These are phyloP conservation scores for Aspergillus pseudoterreus DNA, from an alignment of 2,329 filamentous ascomycete genomes.

Conservation along the genomic window DNA sequence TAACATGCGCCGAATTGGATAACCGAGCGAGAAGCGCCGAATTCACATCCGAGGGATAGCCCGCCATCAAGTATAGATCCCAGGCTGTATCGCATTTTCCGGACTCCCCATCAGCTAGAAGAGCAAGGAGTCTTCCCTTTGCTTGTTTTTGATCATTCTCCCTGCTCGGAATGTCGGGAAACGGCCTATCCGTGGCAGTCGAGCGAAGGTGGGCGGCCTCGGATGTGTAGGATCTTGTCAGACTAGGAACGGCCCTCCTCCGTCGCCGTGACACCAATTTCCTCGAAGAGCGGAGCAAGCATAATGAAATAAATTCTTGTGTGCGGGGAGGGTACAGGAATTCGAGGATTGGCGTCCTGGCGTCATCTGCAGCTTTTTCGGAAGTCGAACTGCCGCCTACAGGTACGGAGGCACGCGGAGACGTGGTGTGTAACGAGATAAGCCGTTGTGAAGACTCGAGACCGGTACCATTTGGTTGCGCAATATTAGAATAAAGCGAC, in stretches of 20 bases:
- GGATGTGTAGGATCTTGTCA: conserved; percentile 26
- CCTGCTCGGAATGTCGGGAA: conserved; percentile 4
- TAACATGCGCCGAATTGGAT: conserved; percentile 36
- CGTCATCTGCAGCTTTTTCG: conserved; percentile 14
- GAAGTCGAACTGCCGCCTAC: conserved; percentile 8
- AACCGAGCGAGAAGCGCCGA: conserved; percentile 29
- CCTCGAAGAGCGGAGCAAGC: conserved; percentile 21
- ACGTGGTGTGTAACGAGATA: conserved; percentile 24
- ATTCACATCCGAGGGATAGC: conserved; percentile 22
- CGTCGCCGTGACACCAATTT: conserved; percentile 23
- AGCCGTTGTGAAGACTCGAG: conserved; percentile 33
- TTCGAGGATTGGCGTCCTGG: conserved; percentile 29
- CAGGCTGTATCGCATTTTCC: conserved; percentile 39
- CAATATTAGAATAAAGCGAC: conserved; percentile 34
- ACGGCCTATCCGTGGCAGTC: conserved; percentile 5
- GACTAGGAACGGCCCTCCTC: conserved; percentile 18
- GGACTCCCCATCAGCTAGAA: conserved; percentile 14
- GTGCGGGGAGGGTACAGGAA: conserved; percentile 38
- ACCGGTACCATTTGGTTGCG: conserved; percentile 28
- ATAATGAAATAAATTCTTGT: conserved; percentile 19
- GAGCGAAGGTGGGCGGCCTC: conserved; percentile 14
- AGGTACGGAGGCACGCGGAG: conserved; percentile 15
- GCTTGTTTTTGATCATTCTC: conserved; percentile 13
- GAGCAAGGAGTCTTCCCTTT: conserved; percentile 13
- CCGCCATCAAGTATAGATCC: conserved; percentile 36